These are phyloP conservation scores for Aphanomyces euteiches DNA, from an alignment of 352 stramenopile species.

Conservation along the genomic window DNA sequence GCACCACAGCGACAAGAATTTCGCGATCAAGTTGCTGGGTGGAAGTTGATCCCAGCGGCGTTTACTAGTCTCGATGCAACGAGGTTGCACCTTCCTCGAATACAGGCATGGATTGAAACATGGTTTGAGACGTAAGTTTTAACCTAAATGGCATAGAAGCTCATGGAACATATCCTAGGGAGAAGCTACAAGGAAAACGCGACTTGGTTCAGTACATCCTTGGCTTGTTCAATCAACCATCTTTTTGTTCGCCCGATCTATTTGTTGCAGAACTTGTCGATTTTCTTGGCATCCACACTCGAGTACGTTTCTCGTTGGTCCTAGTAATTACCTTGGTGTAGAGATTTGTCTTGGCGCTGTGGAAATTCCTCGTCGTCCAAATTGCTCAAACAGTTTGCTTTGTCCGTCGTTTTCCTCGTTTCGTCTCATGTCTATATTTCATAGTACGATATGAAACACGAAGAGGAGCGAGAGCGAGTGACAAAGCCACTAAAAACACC, in stretches of 20 bases:
- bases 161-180: background rate
- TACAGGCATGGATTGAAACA: background rate
- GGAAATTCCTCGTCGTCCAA: slow-evolving; percentile 71
- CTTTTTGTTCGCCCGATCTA: slow-evolving; percentile 65
- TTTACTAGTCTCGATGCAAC: slow-evolving; percentile 40
- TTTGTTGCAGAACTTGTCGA: slow-evolving; percentile 62
- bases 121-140: slow-evolving; percentile 30
- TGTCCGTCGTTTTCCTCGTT: slow-evolving; percentile 33
- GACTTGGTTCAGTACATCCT: slow-evolving; percentile 66
- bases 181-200: slow-evolving; percentile 32
- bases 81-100: background rate
- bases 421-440: no score
- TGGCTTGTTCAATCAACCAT: slow-evolving; percentile 61
- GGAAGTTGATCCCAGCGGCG: slow-evolving; percentile 45
- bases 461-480: no score
- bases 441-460: no score
- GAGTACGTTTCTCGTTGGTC: slow-evolving; percentile 36
- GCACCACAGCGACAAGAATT: slow-evolving; percentile 40
- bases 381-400: slow-evolving; percentile 50
- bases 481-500: no score
- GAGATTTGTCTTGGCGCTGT: slow-evolving; percentile 63
- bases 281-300: slow-evolving; percentile 48
- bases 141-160: background rate
- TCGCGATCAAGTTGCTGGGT: slow-evolving; percentile 44
- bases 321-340: slow-evolving; percentile 29